Evolutionary conservation across 352 stramenopile species (phyloP).

Genomic region (Pythium folliculosum): DNA sequence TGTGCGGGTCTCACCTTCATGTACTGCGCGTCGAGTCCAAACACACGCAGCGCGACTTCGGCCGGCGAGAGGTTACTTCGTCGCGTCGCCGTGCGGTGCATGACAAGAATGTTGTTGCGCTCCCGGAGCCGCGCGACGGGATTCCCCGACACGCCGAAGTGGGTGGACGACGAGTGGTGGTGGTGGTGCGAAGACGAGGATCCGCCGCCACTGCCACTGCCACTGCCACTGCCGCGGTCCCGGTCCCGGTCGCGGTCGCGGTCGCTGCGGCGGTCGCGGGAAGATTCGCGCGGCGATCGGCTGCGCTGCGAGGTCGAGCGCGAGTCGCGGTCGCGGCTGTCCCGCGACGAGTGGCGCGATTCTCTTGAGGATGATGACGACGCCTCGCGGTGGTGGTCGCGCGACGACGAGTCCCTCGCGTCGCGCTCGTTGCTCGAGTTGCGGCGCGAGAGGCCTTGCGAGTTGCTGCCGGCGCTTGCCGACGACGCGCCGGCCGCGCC

Average conservation of each 20-base stretch:
- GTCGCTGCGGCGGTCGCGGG: slow-evolving; percentile 30
- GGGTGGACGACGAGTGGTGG: slow-evolving; percentile 31
- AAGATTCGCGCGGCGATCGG: slow-evolving; percentile 23
- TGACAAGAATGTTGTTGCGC: slow-evolving; percentile 71
- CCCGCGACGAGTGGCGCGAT: slow-evolving; percentile 19
- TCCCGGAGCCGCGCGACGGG: slow-evolving; percentile 60
- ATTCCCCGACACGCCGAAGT: slow-evolving; percentile 51
- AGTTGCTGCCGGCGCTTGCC: slow-evolving; percentile 2
- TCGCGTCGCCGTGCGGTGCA: slow-evolving; percentile 64
- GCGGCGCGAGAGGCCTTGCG: slow-evolving; percentile 41
- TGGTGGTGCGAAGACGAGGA: slow-evolving; percentile 22
- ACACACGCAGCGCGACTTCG: slow-evolving; percentile 56
- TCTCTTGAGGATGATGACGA: slow-evolving; percentile 25
- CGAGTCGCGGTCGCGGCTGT: slow-evolving; percentile 23
- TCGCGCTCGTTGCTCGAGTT: slow-evolving; percentile 35
- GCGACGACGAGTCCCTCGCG: slow-evolving; percentile 30
- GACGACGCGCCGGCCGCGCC: slow-evolving; percentile 2
- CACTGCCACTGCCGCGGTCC: slow-evolving; percentile 22
- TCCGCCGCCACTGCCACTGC: slow-evolving; percentile 27
- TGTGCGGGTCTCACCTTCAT: slow-evolving; percentile 55
- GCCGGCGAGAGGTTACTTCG: slow-evolving; percentile 45
- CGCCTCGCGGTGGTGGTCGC: slow-evolving; percentile 32
- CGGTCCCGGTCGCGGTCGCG: slow-evolving; percentile 34
- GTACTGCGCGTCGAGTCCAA: slow-evolving; percentile 70
- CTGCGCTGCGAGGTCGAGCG: slow-evolving; percentile 26